phyloP scores from a whole-genome alignment of 176 grass and related monocot species.

The Microstegium vimineum region DNA sequence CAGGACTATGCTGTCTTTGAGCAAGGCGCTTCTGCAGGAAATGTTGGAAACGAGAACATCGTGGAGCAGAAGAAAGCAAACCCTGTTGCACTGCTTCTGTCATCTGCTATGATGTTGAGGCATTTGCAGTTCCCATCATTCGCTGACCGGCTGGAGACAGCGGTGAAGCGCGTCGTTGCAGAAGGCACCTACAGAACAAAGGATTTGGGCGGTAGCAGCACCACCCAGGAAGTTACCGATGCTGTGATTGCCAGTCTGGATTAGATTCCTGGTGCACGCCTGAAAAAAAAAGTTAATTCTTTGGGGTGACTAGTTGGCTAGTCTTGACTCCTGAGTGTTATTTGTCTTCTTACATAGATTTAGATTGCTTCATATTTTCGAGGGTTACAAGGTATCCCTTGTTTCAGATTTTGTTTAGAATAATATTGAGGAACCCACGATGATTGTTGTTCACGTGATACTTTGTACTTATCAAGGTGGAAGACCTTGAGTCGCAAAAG shows the following conservation, averaged over 20 bases:
- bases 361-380: constrained; percentile 32
- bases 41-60: constrained; percentile 70
- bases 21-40: constrained; percentile 97
- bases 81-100: constrained; percentile 80
- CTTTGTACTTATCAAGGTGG: constrained; percentile 24
- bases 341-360: constrained; percentile 32
- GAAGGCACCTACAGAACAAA: constrained; percentile 65
- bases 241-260: constrained; percentile 75
- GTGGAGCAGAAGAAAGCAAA: constrained; percentile 78
- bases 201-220: constrained; percentile 77
- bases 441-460: background rate
- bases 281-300: constrained; percentile 25
- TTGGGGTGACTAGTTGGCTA: constrained; percentile 29
- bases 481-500: constrained; percentile 23
- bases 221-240: constrained; percentile 83
- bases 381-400: background rate
- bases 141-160: constrained; percentile 77
- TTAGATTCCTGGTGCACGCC: constrained; percentile 31
- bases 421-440: constrained; percentile 39
- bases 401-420: constrained; percentile 32
- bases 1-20: constrained; percentile 94
- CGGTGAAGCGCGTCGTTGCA: constrained; percentile 67
- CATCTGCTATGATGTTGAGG: constrained; percentile 92
- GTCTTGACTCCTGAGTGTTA: constrained; percentile 22
- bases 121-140: constrained; percentile 92